Evolutionary conservation across 2,329 filamentous ascomycete species (phyloP).

Genomic region (Cladosporium sp.): DNA sequence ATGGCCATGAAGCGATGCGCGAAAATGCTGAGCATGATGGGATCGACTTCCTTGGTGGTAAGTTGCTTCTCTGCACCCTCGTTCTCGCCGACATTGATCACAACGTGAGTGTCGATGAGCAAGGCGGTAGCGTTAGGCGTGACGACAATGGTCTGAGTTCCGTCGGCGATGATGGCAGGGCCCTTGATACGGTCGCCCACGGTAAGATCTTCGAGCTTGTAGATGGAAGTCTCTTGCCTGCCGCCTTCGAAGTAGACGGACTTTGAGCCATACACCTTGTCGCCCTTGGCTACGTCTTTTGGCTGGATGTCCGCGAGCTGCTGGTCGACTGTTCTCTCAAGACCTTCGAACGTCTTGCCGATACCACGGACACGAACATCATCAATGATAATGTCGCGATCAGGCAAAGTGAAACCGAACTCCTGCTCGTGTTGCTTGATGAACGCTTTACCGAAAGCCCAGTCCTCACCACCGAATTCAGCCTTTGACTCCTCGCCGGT

Average conservation of each 20-base stretch:
- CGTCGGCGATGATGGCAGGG: constrained; percentile 83
- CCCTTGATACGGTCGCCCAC: constrained; percentile 73
- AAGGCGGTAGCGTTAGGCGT: constrained; percentile 75
- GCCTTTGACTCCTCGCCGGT: constrained; percentile 60
- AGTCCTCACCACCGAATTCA: constrained; percentile 64
- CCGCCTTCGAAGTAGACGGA: constrained; percentile 85
- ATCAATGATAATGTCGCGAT: constrained; percentile 85
- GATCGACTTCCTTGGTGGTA: constrained; percentile 63
- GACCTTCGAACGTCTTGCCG: constrained; percentile 79
- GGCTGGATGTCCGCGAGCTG: constrained; percentile 72
- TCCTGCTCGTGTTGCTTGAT: constrained; percentile 86
- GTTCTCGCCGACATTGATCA: constrained; percentile 74
- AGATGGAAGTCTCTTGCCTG: constrained; percentile 74
- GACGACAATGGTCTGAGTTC: constrained; percentile 88
- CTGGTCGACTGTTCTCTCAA: constrained; percentile 79
- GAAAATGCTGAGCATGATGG: constrained; percentile 76
- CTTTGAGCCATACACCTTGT: constrained; percentile 65
- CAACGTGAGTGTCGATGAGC: constrained; percentile 80
- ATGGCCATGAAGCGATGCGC: constrained; percentile 83
- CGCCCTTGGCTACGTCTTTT: constrained; percentile 55
- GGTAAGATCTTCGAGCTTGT: constrained; percentile 72
- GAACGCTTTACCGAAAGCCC: constrained; percentile 84
- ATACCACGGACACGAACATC: constrained; percentile 87
- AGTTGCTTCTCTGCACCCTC: constrained; percentile 47
- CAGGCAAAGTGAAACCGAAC: constrained; percentile 84